Percentiles rank a stretch among this genome's conserved stretches.
Evolutionary conservation across 129 eudicot species (phyloP).

Genomic region (Dittrichia graveolens): DNA sequence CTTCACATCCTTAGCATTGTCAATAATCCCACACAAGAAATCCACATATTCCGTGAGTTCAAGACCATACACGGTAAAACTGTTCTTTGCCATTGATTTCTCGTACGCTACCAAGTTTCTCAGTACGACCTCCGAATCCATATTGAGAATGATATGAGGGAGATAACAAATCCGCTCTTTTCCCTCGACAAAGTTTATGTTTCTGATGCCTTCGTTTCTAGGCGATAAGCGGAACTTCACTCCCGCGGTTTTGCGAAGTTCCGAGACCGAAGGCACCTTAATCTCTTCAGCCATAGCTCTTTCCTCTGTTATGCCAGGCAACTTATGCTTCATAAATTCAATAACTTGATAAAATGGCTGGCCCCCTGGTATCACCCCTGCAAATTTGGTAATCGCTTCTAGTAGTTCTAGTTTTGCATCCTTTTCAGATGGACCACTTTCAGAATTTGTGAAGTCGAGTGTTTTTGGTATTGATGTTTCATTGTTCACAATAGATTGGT

Average conservation of each 20-base stretch:
- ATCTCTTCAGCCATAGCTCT: conserved; percentile 37
- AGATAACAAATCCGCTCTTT: conserved; percentile 37
- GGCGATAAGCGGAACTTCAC: conserved; percentile 30
- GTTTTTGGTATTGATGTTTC: neutral
- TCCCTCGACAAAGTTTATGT: conserved; percentile 30
- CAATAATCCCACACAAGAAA: conserved; percentile 55
- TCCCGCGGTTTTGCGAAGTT: conserved; percentile 32
- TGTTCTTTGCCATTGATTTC: conserved; percentile 28
- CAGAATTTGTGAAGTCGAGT: neutral
- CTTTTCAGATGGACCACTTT: neutral
- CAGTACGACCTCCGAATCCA: conserved; percentile 42
- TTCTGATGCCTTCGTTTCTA: conserved; percentile 30
- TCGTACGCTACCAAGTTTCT: conserved; percentile 62
- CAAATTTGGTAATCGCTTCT: conserved; percentile 16
- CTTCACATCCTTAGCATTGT: conserved; percentile 27
- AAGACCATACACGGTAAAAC: conserved; percentile 16
- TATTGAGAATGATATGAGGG: conserved; percentile 38
- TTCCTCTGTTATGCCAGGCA: neutral
- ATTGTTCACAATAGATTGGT: conserved; percentile 22
- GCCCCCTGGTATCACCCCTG: conserved; percentile 10
- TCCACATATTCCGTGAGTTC: conserved; percentile 48
- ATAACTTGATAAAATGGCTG: conserved; percentile 11
- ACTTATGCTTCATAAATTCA: neutral
- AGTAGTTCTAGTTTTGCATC: conserved; percentile 17
- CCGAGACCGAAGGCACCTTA: conserved; percentile 46